Conservation (phyloP, 1,284 basidiomycete genomes). For the Pulveroboletus sp. region DNA sequence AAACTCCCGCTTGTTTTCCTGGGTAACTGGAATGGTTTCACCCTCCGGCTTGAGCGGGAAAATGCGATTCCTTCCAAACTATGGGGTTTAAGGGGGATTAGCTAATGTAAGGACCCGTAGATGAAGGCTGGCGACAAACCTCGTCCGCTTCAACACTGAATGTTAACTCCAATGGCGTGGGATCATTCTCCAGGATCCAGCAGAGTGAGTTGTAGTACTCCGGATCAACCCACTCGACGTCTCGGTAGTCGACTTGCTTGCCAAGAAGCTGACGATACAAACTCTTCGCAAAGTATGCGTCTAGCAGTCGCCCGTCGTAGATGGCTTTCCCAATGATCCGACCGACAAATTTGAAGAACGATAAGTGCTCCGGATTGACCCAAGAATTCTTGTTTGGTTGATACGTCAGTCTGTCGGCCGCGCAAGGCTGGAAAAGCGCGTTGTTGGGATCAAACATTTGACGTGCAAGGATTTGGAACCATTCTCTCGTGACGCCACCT, state of each 20-base stretch:
- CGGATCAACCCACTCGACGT: slow-evolving; percentile 96
- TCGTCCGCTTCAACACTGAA: slow-evolving; percentile 93
- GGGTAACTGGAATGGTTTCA: slow-evolving; percentile 80
- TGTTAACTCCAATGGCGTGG: slow-evolving; percentile 80
- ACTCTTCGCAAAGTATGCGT: slow-evolving; percentile 97
- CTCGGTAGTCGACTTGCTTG: slow-evolving; percentile 89
- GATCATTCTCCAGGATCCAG: slow-evolving; percentile 92
- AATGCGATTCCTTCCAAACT: slow-evolving; percentile 89
- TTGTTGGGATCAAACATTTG: slow-evolving; percentile 99
- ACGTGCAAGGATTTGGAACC: slow-evolving; percentile 96
- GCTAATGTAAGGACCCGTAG: neutral
- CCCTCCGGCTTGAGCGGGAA: slow-evolving; percentile 87
- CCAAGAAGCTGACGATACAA: slow-evolving; percentile 92
- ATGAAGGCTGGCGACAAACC: slow-evolving; percentile 47
- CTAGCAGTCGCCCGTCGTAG: slow-evolving; percentile 92
- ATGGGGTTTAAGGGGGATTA: slow-evolving; percentile 9
- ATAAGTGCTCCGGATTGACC: slow-evolving; percentile 92
- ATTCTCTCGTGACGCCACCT: slow-evolving; percentile 96
- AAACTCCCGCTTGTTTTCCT: slow-evolving; percentile 97
- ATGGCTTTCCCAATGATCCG: slow-evolving; percentile 97
- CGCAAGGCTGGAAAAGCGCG: slow-evolving; percentile 96
- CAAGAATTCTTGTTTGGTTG: slow-evolving; percentile 96
- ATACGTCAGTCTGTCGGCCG: slow-evolving; percentile 91
- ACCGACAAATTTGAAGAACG: slow-evolving; percentile 99
- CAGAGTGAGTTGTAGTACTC: slow-evolving; percentile 93